Evolutionary conservation across 108 stramenopile species (phyloP).

Genomic region (Skeletonema grethae): DNA sequence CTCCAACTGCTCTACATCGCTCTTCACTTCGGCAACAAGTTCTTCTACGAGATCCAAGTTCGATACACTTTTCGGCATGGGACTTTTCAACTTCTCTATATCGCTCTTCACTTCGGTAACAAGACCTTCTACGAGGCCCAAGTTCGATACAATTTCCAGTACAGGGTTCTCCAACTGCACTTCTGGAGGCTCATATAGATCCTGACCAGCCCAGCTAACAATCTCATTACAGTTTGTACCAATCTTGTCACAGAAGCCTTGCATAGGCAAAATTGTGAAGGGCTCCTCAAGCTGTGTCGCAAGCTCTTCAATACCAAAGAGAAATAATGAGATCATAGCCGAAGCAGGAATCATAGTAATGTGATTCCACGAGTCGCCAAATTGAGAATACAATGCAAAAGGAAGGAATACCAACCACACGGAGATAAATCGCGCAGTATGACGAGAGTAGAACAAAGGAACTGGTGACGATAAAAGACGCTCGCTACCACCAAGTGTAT

Average conservation of each 20-base stretch:
- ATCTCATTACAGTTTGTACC: constrained; percentile 56
- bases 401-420: constrained; percentile 61
- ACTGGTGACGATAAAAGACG: constrained; percentile 64
- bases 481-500: constrained; percentile 44
- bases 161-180: background rate
- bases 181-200: background rate
- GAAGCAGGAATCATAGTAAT: constrained; percentile 58
- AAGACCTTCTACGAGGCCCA: too few species aligned
- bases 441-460: constrained; percentile 66
- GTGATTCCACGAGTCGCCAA: constrained; percentile 61
- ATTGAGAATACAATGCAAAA: constrained; percentile 55
- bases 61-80: too few species aligned
- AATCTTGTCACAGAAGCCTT: constrained; percentile 70
- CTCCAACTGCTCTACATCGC: too few species aligned
- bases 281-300: constrained; percentile 79
- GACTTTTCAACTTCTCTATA: background rate
- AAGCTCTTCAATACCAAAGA: constrained; percentile 78
- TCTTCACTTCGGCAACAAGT: too few species aligned
- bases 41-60: too few species aligned
- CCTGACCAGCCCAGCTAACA: constrained; percentile 36
- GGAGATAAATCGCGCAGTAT: constrained; percentile 65
- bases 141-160: too few species aligned
- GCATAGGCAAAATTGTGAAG: constrained; percentile 76
- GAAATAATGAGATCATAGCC: constrained; percentile 47
- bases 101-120: background rate